Conservation (phyloP, 2,329 filamentous ascomycete genomes). For the Xenosphaeropsis pyriputrescens region DNA sequence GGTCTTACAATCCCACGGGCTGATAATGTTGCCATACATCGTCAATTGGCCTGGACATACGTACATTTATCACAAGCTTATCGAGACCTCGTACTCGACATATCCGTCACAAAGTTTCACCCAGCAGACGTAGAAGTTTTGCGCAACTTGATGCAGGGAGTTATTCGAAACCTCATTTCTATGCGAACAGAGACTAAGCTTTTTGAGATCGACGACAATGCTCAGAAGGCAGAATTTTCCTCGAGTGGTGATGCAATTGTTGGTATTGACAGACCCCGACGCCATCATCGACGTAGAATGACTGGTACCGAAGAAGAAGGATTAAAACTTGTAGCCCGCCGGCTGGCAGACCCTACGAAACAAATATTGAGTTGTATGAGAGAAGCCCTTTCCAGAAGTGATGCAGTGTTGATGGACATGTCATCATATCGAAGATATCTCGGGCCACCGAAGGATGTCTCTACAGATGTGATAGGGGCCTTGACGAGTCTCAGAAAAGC, state of each 20-base stretch:
- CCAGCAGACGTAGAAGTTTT: slow-evolving; percentile 33
- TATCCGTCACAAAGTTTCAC: slow-evolving; percentile 36
- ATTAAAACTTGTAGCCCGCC: slow-evolving; percentile 16
- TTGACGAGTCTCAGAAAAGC: slow-evolving; percentile 25
- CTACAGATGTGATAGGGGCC: slow-evolving; percentile 24
- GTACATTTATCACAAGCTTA: slow-evolving; percentile 40
- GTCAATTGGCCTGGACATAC: slow-evolving; percentile 32
- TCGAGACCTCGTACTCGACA: slow-evolving; percentile 39
- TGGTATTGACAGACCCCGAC: slow-evolving; percentile 18
- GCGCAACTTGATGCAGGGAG: slow-evolving; percentile 38
- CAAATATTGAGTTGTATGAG: slow-evolving; percentile 31
- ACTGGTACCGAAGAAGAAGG: slow-evolving; percentile 14
- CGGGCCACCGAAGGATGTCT: slow-evolving; percentile 25
- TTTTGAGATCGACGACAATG: slow-evolving; percentile 20
- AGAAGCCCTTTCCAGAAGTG: slow-evolving; percentile 27
- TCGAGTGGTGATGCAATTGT: slow-evolving; percentile 14
- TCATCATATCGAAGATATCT: slow-evolving; percentile 32
- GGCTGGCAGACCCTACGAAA: slow-evolving; percentile 29
- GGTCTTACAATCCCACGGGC: slow-evolving; percentile 22
- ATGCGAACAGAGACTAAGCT: slow-evolving; percentile 32
- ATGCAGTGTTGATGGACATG: slow-evolving; percentile 37
- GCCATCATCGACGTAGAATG: slow-evolving; percentile 9
- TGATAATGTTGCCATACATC: slow-evolving; percentile 21
- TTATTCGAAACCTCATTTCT: slow-evolving; percentile 36
- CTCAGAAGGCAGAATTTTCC: slow-evolving; percentile 1